Base-by-base conservation (phyloP, 306 rosid species). In the Aeschynomene evenia region DNA sequence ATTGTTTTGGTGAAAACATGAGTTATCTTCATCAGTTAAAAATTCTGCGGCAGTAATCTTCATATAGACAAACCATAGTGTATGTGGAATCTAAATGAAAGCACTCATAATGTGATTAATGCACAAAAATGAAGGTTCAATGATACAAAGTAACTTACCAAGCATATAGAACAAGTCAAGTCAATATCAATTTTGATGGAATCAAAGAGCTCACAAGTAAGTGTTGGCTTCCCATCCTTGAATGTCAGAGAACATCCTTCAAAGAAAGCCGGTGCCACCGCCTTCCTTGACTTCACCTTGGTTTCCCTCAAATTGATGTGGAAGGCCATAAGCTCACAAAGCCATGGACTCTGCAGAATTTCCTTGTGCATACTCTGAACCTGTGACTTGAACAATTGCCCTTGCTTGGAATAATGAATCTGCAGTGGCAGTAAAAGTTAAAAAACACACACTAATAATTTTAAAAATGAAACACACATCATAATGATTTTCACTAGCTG, bases 311-410 rank as follows among this genome's bases (percentile, higher is more conserved):
- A 45, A 57, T 94, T 94, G 77, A 94, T 85, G 81, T 91, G 92
- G 76, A 94, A 91, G 63, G 99, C 96, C 86, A 94, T 89, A 22
- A 94, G 95, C 74, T 94, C 97, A 61, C 87, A 94, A 19, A 94
- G 85, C 99, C 96, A 88, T 4, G 99, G 99, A 74, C 97, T 91
- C 68, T 89, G 99, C 69, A 94, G 99, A 70, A 94, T 89, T 65
- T 88, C 97, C 71, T 85, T 80, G 66, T 84, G 99, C 90, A 78
- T 85, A 28, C 92, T 87, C 71, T 87, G 99, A 2, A 86, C 84
- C 58, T 84, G 87, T 28, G 96, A 94, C 87, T 83, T 94, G 65
- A 91, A 94, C 15, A 93, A 66, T 51, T 91, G 96, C 26, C 99
- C 99, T 87, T 94, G 97, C 79, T 83, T 94, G 10, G 99, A 94